Conservation (phyloP, 192 early-diverging fungal genomes). For the Backusella australiensis region DNA sequence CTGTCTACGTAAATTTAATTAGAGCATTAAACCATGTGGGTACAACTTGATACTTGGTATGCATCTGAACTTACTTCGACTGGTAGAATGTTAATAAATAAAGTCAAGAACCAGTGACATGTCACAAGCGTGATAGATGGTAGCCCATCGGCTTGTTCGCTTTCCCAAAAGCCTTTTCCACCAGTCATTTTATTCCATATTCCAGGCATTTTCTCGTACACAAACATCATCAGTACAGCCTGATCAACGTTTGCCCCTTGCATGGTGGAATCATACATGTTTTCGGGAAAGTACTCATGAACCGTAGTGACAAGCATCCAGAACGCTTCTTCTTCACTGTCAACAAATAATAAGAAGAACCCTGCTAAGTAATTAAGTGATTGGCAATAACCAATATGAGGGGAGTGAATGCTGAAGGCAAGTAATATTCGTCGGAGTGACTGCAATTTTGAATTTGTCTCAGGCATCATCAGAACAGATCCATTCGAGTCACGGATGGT, state of each 20-base stretch:
- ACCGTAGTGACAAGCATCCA: constrained; percentile 77
- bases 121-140: constrained; percentile 71
- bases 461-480: constrained; percentile 30
- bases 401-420: constrained; percentile 69
- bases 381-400: constrained; percentile 82
- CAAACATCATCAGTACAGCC: constrained; percentile 56
- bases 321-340: constrained; percentile 76
- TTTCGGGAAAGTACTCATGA: constrained; percentile 71
- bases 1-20: constrained; percentile 20
- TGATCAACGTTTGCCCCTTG: constrained; percentile 73
- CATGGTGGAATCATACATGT: constrained; percentile 74
- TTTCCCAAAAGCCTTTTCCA: constrained; percentile 38
- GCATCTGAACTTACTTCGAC: constrained; percentile 22
- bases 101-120: constrained; percentile 76
- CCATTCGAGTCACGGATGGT: constrained; percentile 26
- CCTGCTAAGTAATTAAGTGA: constrained; percentile 79
- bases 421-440: constrained; percentile 68
- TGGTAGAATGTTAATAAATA: constrained; percentile 74
- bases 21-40: background rate
- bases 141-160: constrained; percentile 48
- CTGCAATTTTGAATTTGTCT: constrained; percentile 43
- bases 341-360: constrained; percentile 66
- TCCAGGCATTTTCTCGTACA: constrained; percentile 45
- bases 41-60: background rate
- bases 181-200: constrained; percentile 47